Evolutionary conservation across 2,329 filamentous ascomycete genomes (phyloP), one percentile per base, ranked within the genome.

Genomic region (Corynespora cassiicola): DNA sequence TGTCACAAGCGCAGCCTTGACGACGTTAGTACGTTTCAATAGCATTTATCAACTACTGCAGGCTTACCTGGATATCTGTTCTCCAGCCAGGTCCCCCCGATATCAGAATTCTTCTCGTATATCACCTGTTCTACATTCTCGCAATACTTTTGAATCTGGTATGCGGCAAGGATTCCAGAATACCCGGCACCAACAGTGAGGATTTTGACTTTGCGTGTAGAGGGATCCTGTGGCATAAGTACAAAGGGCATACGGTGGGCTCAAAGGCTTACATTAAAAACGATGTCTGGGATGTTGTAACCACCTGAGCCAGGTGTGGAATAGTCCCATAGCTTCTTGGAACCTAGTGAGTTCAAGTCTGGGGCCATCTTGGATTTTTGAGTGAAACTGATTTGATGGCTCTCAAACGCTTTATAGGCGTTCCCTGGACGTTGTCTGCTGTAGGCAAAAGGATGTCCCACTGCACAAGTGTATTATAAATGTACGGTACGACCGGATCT

Each of bases 181-280:
- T 76, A 63, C 5, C 75, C 75, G 4, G 70, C 75, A 19, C 75
- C 75, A 36, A 78, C 75, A 7, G 71, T 75, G 24, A 78, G 44
- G 2, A 76, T 70, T 26, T 68, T 72, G 16, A 78, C 40, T 45
- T 71, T 74, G 8, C 73, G 68, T 28, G 69, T 69, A 11, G 60
- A 56, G 4, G 70, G 69, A 39, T 71, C 66, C 41, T 44, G n/a
- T n/a, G n/a, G n/a, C n/a, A n/a, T n/a, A n/a, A n/a, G n/a, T n/a
- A n/a, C n/a, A n/a, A n/a, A n/a, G n/a, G n/a, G n/a, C n/a, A n/a
- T n/a, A n/a, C n/a, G n/a, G n/a, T n/a, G n/a, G n/a, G n/a, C n/a
- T n/a, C n/a, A n/a, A 9, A 24, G 23, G 36, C 46, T 39, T 19
- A 59, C 57, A 50, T 71, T 60, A 44, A 61, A 68, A 1, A 66